Percentiles rank a stretch among this genome's conserved stretches.
phyloP scores from a whole-genome alignment of 116 monocot genomes.

The Zostera marina region DNA sequence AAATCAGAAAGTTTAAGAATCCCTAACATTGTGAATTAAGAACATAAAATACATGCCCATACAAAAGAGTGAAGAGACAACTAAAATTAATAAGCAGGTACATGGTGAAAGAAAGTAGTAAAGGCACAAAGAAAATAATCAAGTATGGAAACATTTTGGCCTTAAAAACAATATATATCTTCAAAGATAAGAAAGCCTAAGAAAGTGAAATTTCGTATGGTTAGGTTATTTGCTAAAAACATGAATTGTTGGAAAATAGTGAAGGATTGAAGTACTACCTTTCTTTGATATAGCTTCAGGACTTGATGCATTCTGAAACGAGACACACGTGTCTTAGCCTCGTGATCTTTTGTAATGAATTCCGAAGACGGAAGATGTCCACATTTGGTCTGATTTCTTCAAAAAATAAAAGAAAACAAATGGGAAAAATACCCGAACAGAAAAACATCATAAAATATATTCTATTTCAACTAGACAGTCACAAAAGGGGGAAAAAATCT shows the following conservation, averaged over 20 bases:
- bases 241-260: too few relatives aligned
- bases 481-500: neutral
- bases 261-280: constrained; percentile 25
- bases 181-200: too few relatives aligned
- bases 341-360: constrained; percentile 9
- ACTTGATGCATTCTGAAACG: constrained; percentile 51
- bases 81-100: too few relatives aligned
- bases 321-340: constrained; percentile 8
- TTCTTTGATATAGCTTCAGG: constrained; percentile 50
- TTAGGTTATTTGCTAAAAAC: too few relatives aligned
- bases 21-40: neutral
- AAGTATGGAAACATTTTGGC: too few relatives aligned
- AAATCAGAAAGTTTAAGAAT: neutral
- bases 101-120: too few relatives aligned
- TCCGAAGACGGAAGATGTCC: constrained; percentile 27
- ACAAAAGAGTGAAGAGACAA: too few relatives aligned
- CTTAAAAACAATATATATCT: too few relatives aligned
- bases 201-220: too few relatives aligned
- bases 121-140: too few relatives aligned
- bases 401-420: constrained; percentile 8
- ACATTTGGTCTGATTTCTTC: constrained; percentile 65
- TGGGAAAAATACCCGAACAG: neutral
- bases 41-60: neutral
- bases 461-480: neutral
- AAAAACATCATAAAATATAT: neutral